Base-by-base conservation (phyloP, 345 rosid genomes). In the Pistacia atlantica region DNA sequence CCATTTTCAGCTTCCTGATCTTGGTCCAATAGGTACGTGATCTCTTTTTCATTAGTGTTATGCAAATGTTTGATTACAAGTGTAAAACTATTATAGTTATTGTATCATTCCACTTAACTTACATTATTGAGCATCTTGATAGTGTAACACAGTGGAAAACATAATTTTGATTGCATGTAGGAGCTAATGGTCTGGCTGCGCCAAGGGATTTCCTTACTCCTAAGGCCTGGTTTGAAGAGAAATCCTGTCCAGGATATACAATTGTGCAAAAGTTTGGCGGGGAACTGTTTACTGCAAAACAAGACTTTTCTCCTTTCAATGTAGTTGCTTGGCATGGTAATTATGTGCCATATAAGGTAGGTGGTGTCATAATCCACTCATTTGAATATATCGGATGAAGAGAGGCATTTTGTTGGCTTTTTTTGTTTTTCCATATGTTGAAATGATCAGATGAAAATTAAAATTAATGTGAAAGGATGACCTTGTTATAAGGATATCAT, bases 301-400 rank as follows among this genome's bases (percentile, higher is more conserved):
- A 95, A 86, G 99, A 93, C 80, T 96, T 96, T 83, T 91, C 99
- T 80, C 98, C 99, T 55, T 96, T 96, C 81, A 96, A 96, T 78
- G 97, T 92, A 5, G 97, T 91, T 65, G 95, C 99, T 73, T 96
- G 99, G 99, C 99, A 93, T 89, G 99, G 99, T 78, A 93, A 93
- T 80, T 93, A 93, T 78, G 90, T 86, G 54, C 98, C 99, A 49
- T 93, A 90, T 77, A 96, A 96, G 95, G 99, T 90, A 74, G 73
- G 71, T 84, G 22, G 59, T 52, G 37, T 22, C 37, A 13, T 58
- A 0, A 14, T 69, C 31, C 55, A 70, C 51, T 68, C 49, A 33
- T 63, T 71, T 71, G 70, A 57, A 54, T n/a, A 57, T 49, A 11
- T 25, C 22, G 11, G 8, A 62, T 3, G 63, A 60, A 60, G 2